Base-by-base conservation (phyloP, 441 rosid species). In the Jatropha podagrica region DNA sequence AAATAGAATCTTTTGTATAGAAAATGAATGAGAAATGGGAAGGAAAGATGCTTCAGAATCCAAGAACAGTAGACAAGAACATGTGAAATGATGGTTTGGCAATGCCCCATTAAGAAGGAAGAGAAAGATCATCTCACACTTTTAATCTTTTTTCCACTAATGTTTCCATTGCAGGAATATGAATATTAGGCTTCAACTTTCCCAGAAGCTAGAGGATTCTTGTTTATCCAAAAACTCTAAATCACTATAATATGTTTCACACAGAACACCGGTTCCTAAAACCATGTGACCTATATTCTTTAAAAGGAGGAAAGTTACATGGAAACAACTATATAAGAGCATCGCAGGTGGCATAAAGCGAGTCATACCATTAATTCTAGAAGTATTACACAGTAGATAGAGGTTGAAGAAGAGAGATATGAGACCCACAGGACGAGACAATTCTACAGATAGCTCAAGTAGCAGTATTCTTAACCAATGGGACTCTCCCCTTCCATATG, bases 401-500 rank as follows among this genome's bases (percentile, higher is more conserved):
- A 51, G 56, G 56, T 15, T 2, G 23, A 18, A 5, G 7, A n/a
- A 5, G 60, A 55, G 61, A 56, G 61, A 56, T 9, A 65, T 74
- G 76, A 71, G 73, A 32, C 32, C 32, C 32, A 32, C 32, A 32
- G 32, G 32, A 26, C 10, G 10, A 40, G 55, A 56, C 11, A 46
- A 5, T 23, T 41, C 80, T 1, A 61, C 58, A 55, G 52, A 69
- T 2, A 64, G 41, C 66, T 13, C 6, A 52, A 73, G 17, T 8
- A 61, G 68, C 2, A 73, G 18, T 6, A 61, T 62, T 2, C 38
- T 59, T 27, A 40, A 44, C 8, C 78, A 48, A 62, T 79, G 78
- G 80, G 71, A 79, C 17, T 61, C 81, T 11, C 77, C 81, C 2
- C 40, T 79, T 37, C 74, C 80, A 18, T 79, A 77, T 60, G 13